phyloP scores from a whole-genome alignment of 208 protist genomes.

The Trypanosoma mega region DNA sequence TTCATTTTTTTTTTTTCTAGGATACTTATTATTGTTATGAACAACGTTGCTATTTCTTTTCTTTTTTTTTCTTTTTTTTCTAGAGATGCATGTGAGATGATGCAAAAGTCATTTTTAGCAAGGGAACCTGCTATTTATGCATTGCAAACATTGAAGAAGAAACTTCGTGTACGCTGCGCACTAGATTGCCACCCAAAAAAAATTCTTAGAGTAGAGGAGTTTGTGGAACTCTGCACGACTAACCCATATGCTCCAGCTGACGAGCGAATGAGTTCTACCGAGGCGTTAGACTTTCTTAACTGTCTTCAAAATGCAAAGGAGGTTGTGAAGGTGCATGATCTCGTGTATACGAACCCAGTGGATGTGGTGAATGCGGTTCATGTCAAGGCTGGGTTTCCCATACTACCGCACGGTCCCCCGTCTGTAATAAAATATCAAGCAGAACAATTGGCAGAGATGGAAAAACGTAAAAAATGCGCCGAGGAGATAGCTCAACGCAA shows the following conservation, averaged over 20 bases:
- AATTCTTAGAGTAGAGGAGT: constrained; percentile 24
- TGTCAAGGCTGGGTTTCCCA: constrained; percentile 41
- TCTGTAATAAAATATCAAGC: background rate
- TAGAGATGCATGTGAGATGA: background rate
- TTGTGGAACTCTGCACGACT: constrained; percentile 40
- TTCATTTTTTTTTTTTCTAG: background rate
- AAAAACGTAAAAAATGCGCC: background rate
- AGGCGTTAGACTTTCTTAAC: constrained; percentile 43
- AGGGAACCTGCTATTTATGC: background rate
- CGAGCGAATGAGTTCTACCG: constrained; percentile 43
- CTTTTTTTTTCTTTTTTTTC: background rate
- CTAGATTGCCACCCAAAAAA: constrained; percentile 23
- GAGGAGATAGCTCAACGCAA: constrained; percentile 6
- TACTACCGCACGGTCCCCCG: constrained; percentile 18
- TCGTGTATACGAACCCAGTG: constrained; percentile 38
- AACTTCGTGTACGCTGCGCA: constrained; percentile 19
- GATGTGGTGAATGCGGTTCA: constrained; percentile 62
- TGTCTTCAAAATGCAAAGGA: constrained; percentile 35
- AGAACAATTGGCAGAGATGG: background rate
- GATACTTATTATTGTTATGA: background rate
- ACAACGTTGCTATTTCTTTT: background rate
- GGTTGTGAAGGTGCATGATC: constrained; percentile 31
- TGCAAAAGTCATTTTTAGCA: constrained; percentile 2
- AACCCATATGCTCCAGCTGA: constrained; percentile 28
- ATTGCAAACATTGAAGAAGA: constrained; percentile 20